Conservation (phyloP, 2,329 filamentous ascomycete genomes). For the Bipolaris sorokiniana region DNA sequence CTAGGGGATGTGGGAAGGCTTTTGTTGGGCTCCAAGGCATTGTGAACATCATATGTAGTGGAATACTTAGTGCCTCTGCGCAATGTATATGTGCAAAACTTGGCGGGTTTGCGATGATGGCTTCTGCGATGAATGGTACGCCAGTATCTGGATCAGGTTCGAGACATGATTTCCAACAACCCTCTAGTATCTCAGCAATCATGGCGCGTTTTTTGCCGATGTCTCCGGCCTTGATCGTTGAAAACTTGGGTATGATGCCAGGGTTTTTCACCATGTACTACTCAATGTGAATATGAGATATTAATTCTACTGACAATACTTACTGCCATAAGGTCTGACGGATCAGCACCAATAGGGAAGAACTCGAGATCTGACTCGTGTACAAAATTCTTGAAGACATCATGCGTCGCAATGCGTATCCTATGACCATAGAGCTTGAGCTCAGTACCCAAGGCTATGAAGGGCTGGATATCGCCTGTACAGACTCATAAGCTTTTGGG, state of each 20-base stretch:
- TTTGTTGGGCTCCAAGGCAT: conserved; percentile 59
- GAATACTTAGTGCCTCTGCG: conserved; percentile 73
- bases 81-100: conserved; percentile 77
- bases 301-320: too few species aligned
- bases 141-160: too few species aligned
- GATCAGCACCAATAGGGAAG: conserved; percentile 42
- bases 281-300: too few species aligned
- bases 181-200: conserved; percentile 36
- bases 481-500: too few species aligned
- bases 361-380: conserved; percentile 45
- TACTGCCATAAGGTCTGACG: conserved; percentile 48
- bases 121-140: conserved; percentile 79
- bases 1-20: conserved; percentile 58
- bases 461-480: conserved; percentile 63
- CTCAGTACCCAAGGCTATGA: conserved; percentile 61
- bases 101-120: conserved; percentile 79
- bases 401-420: conserved; percentile 37
- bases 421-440: conserved; percentile 46
- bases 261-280: conserved; percentile 60
- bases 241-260: conserved; percentile 43
- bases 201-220: conserved; percentile 40
- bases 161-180: conserved; percentile 43
- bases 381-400: conserved; percentile 23
- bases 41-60: conserved; percentile 75
- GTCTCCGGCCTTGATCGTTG: conserved; percentile 34